Evolutionary conservation across 78 protist genomes (phyloP).

Genomic region (Bodo saltans): DNA sequence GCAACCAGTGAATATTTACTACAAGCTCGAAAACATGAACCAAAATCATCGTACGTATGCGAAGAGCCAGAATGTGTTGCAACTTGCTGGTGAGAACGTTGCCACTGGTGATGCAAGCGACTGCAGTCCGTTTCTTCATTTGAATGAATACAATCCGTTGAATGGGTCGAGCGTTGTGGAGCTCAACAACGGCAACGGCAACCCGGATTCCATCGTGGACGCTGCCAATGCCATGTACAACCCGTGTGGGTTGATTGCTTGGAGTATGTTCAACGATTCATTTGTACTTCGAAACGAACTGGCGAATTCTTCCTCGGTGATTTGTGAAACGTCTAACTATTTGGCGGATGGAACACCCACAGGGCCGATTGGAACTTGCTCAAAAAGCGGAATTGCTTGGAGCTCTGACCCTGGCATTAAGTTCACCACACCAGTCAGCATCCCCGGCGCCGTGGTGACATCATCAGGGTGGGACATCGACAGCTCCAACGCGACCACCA

Average conservation of each 20-base stretch:
- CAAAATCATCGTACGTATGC: conserved; percentile 88
- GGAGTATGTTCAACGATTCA: conserved; percentile 74
- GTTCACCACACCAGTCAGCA: conserved; percentile 41
- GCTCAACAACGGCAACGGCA: background rate
- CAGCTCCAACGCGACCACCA: background rate
- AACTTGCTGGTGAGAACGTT: conserved; percentile 46
- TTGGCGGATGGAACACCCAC: background rate
- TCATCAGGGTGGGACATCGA: conserved; percentile 1
- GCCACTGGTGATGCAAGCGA: background rate
- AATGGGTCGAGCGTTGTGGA: background rate
- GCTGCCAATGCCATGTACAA: conserved; percentile 17
- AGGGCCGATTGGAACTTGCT: background rate
- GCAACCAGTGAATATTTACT: conserved; percentile 82
- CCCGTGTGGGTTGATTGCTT: conserved; percentile 91
- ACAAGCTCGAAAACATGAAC: conserved; percentile 74
- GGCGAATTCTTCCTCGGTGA: background rate
- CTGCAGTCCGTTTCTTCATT: conserved; percentile 66
- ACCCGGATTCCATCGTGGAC: background rate
- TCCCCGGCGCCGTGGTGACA: background rate
- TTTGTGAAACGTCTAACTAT: conserved; percentile 16
- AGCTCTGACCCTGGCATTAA: conserved; percentile 64
- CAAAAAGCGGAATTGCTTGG: conserved; percentile 77
- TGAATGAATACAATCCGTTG: background rate
- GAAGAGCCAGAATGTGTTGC: conserved; percentile 44
- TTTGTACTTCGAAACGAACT: background rate